Evolutionary conservation across 2,329 filamentous ascomycete genomes (phyloP).

Genomic region (Cryphonectria japonica): DNA sequence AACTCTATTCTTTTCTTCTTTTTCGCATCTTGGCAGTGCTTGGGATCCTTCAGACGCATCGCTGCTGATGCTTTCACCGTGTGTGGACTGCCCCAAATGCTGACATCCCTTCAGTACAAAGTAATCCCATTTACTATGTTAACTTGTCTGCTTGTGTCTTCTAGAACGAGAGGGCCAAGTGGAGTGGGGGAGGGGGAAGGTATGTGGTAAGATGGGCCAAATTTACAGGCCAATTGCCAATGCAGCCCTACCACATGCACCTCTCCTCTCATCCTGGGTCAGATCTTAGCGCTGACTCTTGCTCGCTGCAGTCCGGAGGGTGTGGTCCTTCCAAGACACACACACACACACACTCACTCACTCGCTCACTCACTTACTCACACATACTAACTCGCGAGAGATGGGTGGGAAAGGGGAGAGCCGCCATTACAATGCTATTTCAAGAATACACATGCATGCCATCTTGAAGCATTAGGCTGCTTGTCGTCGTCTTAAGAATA

Average conservation of each 20-base stretch:
- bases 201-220: background rate
- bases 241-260: slow-evolving; percentile 7
- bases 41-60: background rate
- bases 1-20: background rate
- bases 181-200: too few relatives aligned
- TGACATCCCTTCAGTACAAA: background rate
- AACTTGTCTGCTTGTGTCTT: background rate
- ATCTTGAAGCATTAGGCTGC: background rate
- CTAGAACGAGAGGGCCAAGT: background rate
- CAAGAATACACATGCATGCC: background rate
- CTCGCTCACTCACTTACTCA: too few relatives aligned
- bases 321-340: background rate
- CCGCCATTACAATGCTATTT: background rate
- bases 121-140: background rate
- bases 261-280: slow-evolving; percentile 5
- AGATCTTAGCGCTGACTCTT: slow-evolving; percentile 12
- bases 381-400: background rate
- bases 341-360: too few relatives aligned
- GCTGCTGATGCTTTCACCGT: background rate
- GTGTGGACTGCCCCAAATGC: background rate
- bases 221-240: background rate
- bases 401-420: background rate
- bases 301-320: background rate
- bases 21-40: background rate
- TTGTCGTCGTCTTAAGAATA: background rate